phyloP scores from a whole-genome alignment of 2,329 filamentous ascomycete genomes.

The Fusarium phyllophilum region DNA sequence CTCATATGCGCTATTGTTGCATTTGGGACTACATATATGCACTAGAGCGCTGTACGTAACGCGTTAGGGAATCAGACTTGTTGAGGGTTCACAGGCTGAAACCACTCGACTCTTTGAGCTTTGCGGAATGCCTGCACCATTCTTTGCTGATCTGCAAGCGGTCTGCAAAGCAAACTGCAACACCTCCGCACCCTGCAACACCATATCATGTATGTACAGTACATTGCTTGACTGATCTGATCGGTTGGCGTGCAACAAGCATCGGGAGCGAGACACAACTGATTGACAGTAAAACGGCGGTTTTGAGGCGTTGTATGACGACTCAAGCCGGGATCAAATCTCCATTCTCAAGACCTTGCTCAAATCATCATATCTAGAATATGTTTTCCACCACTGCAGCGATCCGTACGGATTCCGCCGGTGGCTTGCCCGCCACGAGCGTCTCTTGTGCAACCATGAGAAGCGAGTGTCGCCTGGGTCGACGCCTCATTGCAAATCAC shows the following conservation, averaged over 20 bases:
- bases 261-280: conserved; percentile 14
- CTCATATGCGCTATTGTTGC: conserved; percentile 14
- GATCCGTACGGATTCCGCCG: conserved; percentile 16
- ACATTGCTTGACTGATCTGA: conserved; percentile 14
- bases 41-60: conserved; percentile 35
- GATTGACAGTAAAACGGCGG: conserved; percentile 23
- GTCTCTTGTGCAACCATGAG: conserved; percentile 29
- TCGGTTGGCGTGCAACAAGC: conserved; percentile 12
- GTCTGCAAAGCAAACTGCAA: conserved; percentile 29
- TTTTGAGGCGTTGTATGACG: conserved; percentile 19
- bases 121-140: conserved; percentile 29
- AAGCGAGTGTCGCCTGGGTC: conserved; percentile 21
- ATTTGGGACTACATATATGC: conserved; percentile 31
- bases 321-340: conserved; percentile 8
- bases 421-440: conserved; percentile 32
- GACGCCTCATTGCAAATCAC: conserved; percentile 33
- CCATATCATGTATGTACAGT: background rate
- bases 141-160: conserved; percentile 39
- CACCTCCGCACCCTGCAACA: conserved; percentile 28
- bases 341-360: conserved; percentile 2
- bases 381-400: conserved; percentile 19
- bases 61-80: conserved; percentile 32
- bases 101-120: conserved; percentile 31
- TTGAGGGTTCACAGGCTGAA: conserved; percentile 38
- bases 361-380: conserved; percentile 15